phyloP scores from a whole-genome alignment of 2,329 filamentous ascomycete species.

The Leptosphaerulina australis region DNA sequence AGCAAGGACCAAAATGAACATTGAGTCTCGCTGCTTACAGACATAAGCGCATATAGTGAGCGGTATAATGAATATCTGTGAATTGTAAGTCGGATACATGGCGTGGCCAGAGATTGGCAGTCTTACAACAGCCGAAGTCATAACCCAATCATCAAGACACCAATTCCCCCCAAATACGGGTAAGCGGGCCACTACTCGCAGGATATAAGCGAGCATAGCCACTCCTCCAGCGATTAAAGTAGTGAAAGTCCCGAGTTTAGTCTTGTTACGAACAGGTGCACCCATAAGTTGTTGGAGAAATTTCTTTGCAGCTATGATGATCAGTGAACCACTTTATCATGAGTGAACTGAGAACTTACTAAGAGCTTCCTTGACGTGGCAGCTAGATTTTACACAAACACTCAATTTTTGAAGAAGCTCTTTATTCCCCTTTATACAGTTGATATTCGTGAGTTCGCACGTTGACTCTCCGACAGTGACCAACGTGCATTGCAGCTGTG shows the following conservation, averaged over 20 bases:
- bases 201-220: constrained; percentile 42
- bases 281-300: constrained; percentile 36
- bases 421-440: constrained; percentile 31
- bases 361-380: constrained; percentile 33
- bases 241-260: constrained; percentile 45
- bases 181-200: constrained; percentile 47
- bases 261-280: constrained; percentile 44
- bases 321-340: constrained; percentile 6
- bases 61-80: constrained; percentile 6
- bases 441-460: constrained; percentile 34
- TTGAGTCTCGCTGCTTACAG: background rate
- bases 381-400: constrained; percentile 29
- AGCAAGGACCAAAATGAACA: too few relatives aligned
- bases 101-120: constrained; percentile 2
- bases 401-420: constrained; percentile 23
- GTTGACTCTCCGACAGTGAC: constrained; percentile 26
- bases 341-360: constrained; percentile 22
- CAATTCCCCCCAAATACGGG: constrained; percentile 45
- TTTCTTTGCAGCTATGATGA: constrained; percentile 46
- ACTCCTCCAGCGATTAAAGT: constrained; percentile 44
- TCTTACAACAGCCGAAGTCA: constrained; percentile 30
- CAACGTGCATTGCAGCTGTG: constrained; percentile 32
- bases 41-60: constrained; percentile 7
- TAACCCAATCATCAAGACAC: constrained; percentile 50
- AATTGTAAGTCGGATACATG: background rate